phyloP scores from a whole-genome alignment of 768 basidiomycete genomes.

The Thelephora ganbajun region DNA sequence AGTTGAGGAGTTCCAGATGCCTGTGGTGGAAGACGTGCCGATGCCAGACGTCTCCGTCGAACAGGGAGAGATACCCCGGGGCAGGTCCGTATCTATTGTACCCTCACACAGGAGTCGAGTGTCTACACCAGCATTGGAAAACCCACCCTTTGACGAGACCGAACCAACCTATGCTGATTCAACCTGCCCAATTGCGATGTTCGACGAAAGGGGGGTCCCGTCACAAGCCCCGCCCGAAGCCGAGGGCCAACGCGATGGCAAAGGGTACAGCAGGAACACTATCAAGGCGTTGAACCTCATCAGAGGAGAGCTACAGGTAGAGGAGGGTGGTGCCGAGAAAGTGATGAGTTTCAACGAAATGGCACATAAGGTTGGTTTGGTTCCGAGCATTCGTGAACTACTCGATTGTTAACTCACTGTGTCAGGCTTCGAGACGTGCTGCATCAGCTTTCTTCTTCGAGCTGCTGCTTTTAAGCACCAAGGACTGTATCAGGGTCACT shows the following conservation, averaged over 20 bases:
- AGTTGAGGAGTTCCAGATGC: conserved; percentile 63
- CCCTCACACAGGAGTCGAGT: conserved; percentile 43
- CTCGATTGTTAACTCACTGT: background rate
- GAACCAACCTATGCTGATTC: conserved; percentile 57
- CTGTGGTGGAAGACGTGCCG: conserved; percentile 33
- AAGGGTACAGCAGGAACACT: conserved; percentile 82
- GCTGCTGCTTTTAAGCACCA: conserved; percentile 83
- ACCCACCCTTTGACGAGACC: conserved; percentile 34
- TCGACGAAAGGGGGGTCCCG: conserved; percentile 46
- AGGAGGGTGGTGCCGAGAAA: conserved; percentile 34
- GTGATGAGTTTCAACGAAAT: conserved; percentile 65
- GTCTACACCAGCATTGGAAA: conserved; percentile 55
- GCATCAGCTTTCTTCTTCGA: conserved; percentile 98
- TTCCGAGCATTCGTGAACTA: background rate
- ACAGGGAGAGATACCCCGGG: conserved; percentile 11
- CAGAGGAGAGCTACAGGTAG: conserved; percentile 54
- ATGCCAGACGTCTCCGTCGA: conserved; percentile 15
- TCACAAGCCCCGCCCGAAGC: conserved; percentile 25
- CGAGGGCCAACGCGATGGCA: conserved; percentile 37
- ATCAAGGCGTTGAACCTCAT: conserved; percentile 70
- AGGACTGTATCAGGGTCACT: conserved; percentile 74
- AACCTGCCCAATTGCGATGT: conserved; percentile 67
- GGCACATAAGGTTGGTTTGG: conserved; percentile 51
- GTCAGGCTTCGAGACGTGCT: conserved; percentile 76
- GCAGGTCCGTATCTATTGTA: conserved; percentile 30